Base-by-base conservation (phyloP, 352 stramenopile genomes). In the Globisporangium nodosum region DNA sequence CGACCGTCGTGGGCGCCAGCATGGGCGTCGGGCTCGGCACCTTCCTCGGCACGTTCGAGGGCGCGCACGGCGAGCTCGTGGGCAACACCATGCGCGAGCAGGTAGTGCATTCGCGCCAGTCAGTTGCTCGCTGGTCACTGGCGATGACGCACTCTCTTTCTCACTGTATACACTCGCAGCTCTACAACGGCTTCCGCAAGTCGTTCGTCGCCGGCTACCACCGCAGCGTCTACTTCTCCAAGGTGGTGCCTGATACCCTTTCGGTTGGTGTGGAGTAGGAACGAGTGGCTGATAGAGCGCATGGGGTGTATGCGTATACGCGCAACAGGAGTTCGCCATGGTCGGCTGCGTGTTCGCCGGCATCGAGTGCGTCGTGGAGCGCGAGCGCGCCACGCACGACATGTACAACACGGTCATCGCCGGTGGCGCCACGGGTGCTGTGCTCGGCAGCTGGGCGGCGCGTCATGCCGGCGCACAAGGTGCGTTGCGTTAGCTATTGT, bases 31-130 rank as follows among this genome's bases (percentile, higher is more conserved):
- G 86, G 1, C 64, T 95, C 37, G 86, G 86, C 64, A 88, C 80
- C 45, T 95, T 95, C 59, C 76, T 95, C 12, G 86, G 86, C 65
- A 95, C 86, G 43, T 94, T 95, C 46, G 86, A 95, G 58, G 86
- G 84, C 30, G 86, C 86, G 21, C 86, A 95, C 46, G 86, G 86
- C 51, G 86, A 95, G 50, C 69, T 95, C 12, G 76, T 94, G 21
- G 86, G 86, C 49, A 81, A 86, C 35, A 92, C 78, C 43, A 95
- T 93, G 84, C 84, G 80, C 51, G 75, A 94, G 54, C 86, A 92
- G 82, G 82, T 90, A 24, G 30, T 31, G 11, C 4, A n/a, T 20
- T 7, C 20, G 7, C 46, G 35, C 24, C 47, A 20, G 3, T 27
- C 31, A 21, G 43, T 42, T 18, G 20, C 59, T 45, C 61, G 20